phyloP scores from a whole-genome alignment of 768 basidiomycete species.

The Dentipellis fragilis region DNA sequence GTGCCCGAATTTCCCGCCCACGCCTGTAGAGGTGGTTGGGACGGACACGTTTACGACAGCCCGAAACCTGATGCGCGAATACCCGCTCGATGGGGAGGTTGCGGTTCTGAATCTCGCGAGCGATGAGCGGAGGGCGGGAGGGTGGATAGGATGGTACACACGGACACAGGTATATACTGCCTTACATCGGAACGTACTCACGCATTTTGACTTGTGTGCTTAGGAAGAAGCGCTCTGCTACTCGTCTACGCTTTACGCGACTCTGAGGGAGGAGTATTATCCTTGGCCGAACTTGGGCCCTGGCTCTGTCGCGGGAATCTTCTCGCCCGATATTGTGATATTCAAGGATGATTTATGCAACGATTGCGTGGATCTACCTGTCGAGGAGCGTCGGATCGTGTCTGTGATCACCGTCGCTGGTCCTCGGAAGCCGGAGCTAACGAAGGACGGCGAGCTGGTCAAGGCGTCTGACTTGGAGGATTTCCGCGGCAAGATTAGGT shows the following conservation, averaged over 20 bases:
- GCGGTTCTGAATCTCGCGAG: conserved; percentile 33
- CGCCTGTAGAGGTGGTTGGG: neutral
- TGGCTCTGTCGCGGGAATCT: conserved; percentile 30
- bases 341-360: conserved; percentile 38
- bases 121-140: conserved; percentile 23
- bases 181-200: neutral
- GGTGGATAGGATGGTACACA: conserved; percentile 27
- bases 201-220: neutral
- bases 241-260: conserved; percentile 34
- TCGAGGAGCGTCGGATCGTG: conserved; percentile 25
- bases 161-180: conserved; percentile 12
- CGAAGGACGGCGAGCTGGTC: neutral
- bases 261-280: conserved; percentile 30
- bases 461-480: neutral
- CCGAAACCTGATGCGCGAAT: neutral
- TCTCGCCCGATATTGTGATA: conserved; percentile 35
- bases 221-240: conserved; percentile 42
- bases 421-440: conserved; percentile 23
- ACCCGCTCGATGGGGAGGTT: neutral
- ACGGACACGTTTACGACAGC: neutral
- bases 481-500: neutral
- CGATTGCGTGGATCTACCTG: conserved; percentile 26
- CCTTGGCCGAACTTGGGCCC: conserved; percentile 38
- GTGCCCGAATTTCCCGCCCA: neutral
- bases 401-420: conserved; percentile 39